Evolutionary conservation across 176 grass and related monocot species (phyloP), one percentile per base, ranked within the genome.

Genomic region (Musa itinerans): DNA sequence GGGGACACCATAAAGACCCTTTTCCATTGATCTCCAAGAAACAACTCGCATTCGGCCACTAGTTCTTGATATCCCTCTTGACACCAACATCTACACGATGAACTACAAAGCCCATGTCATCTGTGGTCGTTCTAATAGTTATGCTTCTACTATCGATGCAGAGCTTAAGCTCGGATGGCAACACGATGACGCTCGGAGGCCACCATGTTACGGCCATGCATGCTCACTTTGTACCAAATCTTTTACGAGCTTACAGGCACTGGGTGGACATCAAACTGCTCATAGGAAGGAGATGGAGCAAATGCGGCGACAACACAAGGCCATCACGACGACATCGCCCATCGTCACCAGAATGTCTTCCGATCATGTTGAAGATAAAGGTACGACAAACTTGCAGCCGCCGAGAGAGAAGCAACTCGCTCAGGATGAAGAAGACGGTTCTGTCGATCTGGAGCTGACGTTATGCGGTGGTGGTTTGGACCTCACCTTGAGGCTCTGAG

Each of bases 211-310:
- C 4, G 10, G 12, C 3, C 67, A 69, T 69, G 67, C 67, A 49
- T 72, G 69, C 17, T 72, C 69, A 12, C 69, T 20, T 19, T 53
- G 69, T n/a, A 12, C 2, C 43, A 72, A 53, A 21, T 9, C 48
- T 17, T 72, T 72, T 11, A 52, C n/a, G 0, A 72, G 69, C 21
- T 72, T 53, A 15, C 69, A 72, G 21, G 69, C 69, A 24, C 13
- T 72, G 52, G 69, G 69, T 1, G 69, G 69, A 9, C 69, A 72
- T 17, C 69, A 72, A 21, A 72, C 69, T 72, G 49, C 69, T 52
- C 69, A 72, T n/a, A 50, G 69, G 69, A 72, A 52, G 48, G 69
- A 72, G 69, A 72, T 53, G 49, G 69, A 53, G 48, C 48, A 53
- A 16, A 50, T 20, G 11, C 50, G 69, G 21, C 50, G 69, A 16